Conservation (phyloP, 192 early-diverging fungal genomes). For the Coemansia interrupta region DNA sequence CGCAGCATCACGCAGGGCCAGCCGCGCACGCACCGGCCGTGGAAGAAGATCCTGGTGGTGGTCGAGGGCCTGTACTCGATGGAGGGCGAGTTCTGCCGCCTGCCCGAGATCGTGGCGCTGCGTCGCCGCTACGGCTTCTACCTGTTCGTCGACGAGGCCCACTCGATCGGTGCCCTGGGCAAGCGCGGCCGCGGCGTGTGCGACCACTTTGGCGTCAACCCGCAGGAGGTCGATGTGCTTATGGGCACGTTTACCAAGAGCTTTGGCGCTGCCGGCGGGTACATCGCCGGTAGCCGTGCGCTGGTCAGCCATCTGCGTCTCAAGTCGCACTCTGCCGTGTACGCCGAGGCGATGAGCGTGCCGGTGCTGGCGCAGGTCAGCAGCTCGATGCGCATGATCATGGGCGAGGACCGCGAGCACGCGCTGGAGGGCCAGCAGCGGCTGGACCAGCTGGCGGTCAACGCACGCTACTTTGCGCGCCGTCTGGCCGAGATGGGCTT, state of each 20-base stretch:
- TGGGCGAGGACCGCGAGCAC: conserved; percentile 80
- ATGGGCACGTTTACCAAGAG: conserved; percentile 99
- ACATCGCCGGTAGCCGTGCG: conserved; percentile 74
- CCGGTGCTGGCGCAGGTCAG: conserved; percentile 87
- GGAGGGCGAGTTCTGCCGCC: conserved; percentile 89
- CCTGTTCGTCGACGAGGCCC: conserved; percentile 96
- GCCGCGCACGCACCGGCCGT: conserved; percentile 94
- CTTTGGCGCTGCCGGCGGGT: conserved; percentile 96
- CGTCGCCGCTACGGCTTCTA: conserved; percentile 93
- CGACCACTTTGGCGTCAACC: conserved; percentile 92
- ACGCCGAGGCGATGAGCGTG: conserved; percentile 85
- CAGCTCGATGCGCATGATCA: conserved; percentile 86
- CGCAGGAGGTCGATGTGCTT: conserved; percentile 82
- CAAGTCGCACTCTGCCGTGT: conserved; percentile 76
- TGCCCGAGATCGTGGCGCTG: conserved; percentile 84
- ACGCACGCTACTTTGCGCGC: conserved; percentile 77
- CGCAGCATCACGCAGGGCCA: conserved; percentile 92
- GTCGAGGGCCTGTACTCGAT: conserved; percentile 97
- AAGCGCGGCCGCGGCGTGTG: conserved; percentile 92
- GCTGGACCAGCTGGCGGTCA: conserved; percentile 81
- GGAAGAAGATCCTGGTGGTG: conserved; percentile 97
- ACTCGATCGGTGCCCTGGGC: conserved; percentile 92
- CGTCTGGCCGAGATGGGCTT: conserved; percentile 86
- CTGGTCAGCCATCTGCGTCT: conserved; percentile 80
- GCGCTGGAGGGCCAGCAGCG: conserved; percentile 78